Evolutionary conservation across 768 basidiomycete genomes (phyloP).

Genomic region (Kockovaella imperatae): DNA sequence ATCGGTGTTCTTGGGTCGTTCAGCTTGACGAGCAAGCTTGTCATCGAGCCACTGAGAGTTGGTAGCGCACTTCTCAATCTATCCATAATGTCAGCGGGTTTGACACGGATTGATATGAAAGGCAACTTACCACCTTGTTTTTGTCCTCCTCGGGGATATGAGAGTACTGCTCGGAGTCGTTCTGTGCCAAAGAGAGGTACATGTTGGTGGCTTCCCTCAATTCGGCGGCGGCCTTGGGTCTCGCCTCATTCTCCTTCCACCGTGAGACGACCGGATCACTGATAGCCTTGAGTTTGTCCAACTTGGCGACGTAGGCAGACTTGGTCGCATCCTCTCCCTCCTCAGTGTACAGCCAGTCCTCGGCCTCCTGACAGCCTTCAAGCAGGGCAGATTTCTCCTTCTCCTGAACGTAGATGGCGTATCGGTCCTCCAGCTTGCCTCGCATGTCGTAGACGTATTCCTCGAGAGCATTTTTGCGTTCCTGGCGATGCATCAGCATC

Average conservation of each 20-base stretch:
- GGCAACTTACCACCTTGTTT: conserved; percentile 43
- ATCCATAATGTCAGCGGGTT: not conserved
- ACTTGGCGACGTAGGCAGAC: conserved; percentile 78
- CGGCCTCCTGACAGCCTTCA: conserved; percentile 62
- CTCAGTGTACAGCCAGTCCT: conserved; percentile 96
- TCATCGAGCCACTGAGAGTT: conserved; percentile 95
- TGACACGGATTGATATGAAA: not conserved
- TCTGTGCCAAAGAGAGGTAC: conserved; percentile 72
- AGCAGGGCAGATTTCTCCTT: conserved; percentile 73
- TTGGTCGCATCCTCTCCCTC: conserved; percentile 94
- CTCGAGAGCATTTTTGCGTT: conserved; percentile 96
- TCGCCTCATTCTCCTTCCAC: conserved; percentile 73
- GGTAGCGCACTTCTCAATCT: conserved; percentile 83
- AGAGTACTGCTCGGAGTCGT: conserved; percentile 67
- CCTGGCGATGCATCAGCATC: conserved; percentile 49
- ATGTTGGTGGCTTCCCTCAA: conserved; percentile 82
- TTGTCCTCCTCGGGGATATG: conserved; percentile 66
- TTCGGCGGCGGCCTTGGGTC: conserved; percentile 61
- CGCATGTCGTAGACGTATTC: conserved; percentile 97
- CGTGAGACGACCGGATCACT: conserved; percentile 82
- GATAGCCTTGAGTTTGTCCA: conserved; percentile 73
- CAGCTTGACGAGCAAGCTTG: conserved; percentile 74
- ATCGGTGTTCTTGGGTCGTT: conserved; percentile 80
- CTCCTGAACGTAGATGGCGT: conserved; percentile 63
- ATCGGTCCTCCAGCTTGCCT: conserved; percentile 81